A percentile compares a stretch with the other conserved stretches of the same genome.
These are phyloP conservation scores for Fusarium verrucosum DNA, from an alignment of 2,329 filamentous ascomycete genomes.

Conservation along the genomic window DNA sequence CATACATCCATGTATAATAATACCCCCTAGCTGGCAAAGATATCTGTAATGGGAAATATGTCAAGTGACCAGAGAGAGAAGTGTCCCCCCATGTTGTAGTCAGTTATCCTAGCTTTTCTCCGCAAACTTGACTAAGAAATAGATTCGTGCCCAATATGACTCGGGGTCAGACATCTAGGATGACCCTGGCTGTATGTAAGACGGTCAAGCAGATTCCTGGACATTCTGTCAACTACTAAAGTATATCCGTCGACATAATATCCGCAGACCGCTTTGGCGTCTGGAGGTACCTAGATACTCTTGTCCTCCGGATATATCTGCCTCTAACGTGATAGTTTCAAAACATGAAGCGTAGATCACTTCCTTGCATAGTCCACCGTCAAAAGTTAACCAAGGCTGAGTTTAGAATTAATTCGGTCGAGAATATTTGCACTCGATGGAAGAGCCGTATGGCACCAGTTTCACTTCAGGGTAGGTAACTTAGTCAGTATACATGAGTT, in stretches of 20 bases:
- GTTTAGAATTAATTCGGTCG: too few species aligned
- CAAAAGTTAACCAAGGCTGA: not conserved
- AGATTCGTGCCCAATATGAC: not conserved
- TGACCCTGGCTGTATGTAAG: not conserved
- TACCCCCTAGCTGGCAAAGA: not conserved
- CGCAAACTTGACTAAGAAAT: not conserved
- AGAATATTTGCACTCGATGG: not conserved
- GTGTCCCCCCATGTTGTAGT: not conserved
- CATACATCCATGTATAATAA: not conserved
- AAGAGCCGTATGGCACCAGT: not conserved
- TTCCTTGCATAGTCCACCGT: not conserved
- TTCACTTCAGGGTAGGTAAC: not conserved
- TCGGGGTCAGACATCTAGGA: not conserved
- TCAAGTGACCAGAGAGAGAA: slow-evolving; percentile 9
- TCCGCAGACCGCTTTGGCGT: too few species aligned
- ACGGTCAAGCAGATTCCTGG: too few species aligned
- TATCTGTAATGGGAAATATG: not conserved
- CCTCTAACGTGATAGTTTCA: not conserved
- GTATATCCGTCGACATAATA: too few species aligned
- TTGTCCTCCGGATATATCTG: too few species aligned
- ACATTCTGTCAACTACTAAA: too few species aligned
- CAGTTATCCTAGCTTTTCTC: not conserved
- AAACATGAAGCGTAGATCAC: not conserved
- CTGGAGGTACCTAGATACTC: too few species aligned
- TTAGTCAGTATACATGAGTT: not conserved